A percentile compares a stretch with the other conserved stretches of the same genome.
These are phyloP conservation scores for Ajuga reptans DNA, from an alignment of 305 asterid species.

Conservation along the genomic window DNA sequence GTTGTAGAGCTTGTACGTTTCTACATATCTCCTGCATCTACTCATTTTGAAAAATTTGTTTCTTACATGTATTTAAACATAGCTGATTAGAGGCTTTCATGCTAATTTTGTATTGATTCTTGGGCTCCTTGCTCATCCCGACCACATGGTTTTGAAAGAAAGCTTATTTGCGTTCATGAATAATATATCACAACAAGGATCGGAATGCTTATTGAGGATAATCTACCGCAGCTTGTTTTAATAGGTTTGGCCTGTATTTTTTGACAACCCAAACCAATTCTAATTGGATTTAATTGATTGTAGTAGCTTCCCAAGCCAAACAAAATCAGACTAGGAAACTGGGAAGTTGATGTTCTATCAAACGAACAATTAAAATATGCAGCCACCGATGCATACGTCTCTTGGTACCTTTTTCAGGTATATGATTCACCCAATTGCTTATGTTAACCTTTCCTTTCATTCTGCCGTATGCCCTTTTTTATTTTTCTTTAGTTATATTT, in stretches of 20 bases:
- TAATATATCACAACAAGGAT: background rate
- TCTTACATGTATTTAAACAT: background rate
- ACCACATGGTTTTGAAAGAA: constrained; percentile 12
- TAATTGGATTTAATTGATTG: constrained; percentile 16
- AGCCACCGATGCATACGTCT: constrained; percentile 82
- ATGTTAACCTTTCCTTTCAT: background rate
- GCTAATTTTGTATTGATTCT: constrained; percentile 1
- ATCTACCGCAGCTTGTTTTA: constrained; percentile 11
- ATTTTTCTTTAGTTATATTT: background rate
- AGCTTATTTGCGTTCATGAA: constrained; percentile 5
- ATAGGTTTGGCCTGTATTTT: background rate
- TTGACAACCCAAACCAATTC: constrained; percentile 10
- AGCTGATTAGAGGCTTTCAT: background rate
- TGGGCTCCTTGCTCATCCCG: constrained; percentile 1
- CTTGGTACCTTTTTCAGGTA: constrained; percentile 88
- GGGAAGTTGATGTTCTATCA: constrained; percentile 74
- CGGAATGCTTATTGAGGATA: background rate
- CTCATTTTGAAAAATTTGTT: constrained; percentile 1
- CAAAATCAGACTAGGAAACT: constrained; percentile 68
- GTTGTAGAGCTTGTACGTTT: background rate
- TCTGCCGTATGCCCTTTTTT: background rate
- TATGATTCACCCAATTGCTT: background rate
- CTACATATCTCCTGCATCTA: background rate
- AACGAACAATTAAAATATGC: constrained; percentile 65
- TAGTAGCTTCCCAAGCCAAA: constrained; percentile 82